Conservation (phyloP, 1,139 yeast species). For the Saccharomyces hybrid region DNA sequence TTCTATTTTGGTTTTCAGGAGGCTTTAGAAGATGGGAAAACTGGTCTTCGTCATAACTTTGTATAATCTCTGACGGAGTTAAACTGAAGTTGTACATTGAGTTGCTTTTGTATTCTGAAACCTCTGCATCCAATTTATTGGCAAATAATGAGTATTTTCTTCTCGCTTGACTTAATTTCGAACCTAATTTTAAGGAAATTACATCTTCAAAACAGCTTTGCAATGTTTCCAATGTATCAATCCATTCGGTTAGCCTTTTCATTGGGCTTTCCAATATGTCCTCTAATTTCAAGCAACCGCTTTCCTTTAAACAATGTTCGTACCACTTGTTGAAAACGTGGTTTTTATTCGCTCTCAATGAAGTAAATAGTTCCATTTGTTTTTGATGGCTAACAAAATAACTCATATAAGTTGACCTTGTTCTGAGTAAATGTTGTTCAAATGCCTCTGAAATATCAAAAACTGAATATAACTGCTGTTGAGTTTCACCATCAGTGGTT, state of each 20-base stretch:
- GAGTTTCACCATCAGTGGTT: slow-evolving; percentile 7
- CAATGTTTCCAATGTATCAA: slow-evolving; percentile 11
- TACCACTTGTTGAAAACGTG: slow-evolving; percentile 23
- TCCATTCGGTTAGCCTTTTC: slow-evolving; percentile 19
- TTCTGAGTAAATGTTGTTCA: slow-evolving; percentile 23
- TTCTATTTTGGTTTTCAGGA: not conserved
- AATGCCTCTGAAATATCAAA: slow-evolving; percentile 29
- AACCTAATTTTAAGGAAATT: not conserved
- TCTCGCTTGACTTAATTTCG: not conserved
- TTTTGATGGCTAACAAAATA: slow-evolving; percentile 23
- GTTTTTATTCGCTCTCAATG: slow-evolving; percentile 10
- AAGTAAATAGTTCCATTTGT: slow-evolving; percentile 22
- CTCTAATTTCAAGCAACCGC: slow-evolving; percentile 17
- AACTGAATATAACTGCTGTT: slow-evolving; percentile 1
- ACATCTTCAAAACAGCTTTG: not conserved
- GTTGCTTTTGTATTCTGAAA: slow-evolving; percentile 14
- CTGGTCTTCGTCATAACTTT: slow-evolving; percentile 14
- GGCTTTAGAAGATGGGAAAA: slow-evolving; percentile 1
- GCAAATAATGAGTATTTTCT: slow-evolving; percentile 11
- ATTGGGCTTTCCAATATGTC: slow-evolving; percentile 23
- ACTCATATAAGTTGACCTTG: slow-evolving; percentile 31
- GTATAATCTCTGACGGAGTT: slow-evolving; percentile 26
- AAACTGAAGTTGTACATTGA: slow-evolving; percentile 17
- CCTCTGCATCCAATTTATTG: slow-evolving; percentile 10
- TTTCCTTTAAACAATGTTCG: slow-evolving; percentile 18